phyloP scores from a whole-genome alignment of 2,329 filamentous ascomycete species.

The Chaetomiaceae sp. region DNA sequence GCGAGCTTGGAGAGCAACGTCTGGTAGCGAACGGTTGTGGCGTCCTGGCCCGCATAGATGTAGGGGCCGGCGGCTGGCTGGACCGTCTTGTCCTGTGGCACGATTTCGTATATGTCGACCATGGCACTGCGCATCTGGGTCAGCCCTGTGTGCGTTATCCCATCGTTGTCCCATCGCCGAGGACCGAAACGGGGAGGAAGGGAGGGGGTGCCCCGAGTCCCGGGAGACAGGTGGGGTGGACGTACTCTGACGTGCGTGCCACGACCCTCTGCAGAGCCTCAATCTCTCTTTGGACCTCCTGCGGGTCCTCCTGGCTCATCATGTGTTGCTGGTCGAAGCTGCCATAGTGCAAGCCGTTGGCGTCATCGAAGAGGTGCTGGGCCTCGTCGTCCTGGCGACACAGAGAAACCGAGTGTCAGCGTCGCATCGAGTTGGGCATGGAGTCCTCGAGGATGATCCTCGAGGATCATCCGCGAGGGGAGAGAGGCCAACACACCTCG shows the following conservation, averaged over 20 bases:
- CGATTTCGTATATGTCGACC: conserved; percentile 63
- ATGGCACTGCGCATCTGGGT: conserved; percentile 49
- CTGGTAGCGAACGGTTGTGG: conserved; percentile 54
- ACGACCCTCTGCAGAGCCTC: conserved; percentile 62
- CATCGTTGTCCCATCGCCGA: conserved; percentile 2
- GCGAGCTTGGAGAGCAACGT: conserved; percentile 57
- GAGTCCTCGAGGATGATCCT: too few relatives aligned
- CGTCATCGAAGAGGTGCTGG: conserved; percentile 57
- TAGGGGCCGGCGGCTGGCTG: conserved; percentile 30
- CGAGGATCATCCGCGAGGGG: too few relatives aligned
- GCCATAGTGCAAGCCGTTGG: conserved; percentile 55
- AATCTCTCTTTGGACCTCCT: conserved; percentile 59
- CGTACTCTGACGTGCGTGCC: conserved; percentile 59
- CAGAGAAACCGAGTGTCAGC: conserved; percentile 4
- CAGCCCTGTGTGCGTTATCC: conserved; percentile 18
- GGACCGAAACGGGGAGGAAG: not conserved
- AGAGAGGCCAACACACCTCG: conserved; percentile 42
- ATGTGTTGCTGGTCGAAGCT: conserved; percentile 56
- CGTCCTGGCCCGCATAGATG: conserved; percentile 51
- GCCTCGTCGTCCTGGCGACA: conserved; percentile 49
- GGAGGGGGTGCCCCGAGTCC: not conserved
- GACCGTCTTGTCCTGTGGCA: conserved; percentile 43
- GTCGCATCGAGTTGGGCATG: too few relatives aligned
- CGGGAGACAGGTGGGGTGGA: conserved; percentile 7
- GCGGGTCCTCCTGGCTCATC: conserved; percentile 52